Evolutionary conservation across 306 rosid species (phyloP).

Genomic region (Ormosia emarginata): DNA sequence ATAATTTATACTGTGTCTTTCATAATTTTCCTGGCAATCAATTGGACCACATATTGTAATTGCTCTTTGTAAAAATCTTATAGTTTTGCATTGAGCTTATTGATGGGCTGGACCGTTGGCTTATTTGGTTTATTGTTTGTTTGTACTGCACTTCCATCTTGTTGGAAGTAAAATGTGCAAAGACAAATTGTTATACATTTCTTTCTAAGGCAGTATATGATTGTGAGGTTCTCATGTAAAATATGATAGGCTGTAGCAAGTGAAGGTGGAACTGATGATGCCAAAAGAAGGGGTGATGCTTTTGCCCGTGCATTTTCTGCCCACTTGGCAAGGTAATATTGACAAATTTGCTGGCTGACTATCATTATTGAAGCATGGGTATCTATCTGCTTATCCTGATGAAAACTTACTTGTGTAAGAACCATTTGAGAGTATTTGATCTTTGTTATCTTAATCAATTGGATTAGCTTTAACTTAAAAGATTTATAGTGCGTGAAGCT

Average conservation of each 20-base stretch:
- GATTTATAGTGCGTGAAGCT: neutral
- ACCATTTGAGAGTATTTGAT: neutral
- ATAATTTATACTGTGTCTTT: neutral
- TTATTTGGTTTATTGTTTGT: conserved; percentile 12
- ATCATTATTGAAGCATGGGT: conserved; percentile 4
- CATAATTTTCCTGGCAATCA: neutral
- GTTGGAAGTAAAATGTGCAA: conserved; percentile 10
- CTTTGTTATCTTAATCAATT: conserved; percentile 2
- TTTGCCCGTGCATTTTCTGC: conserved; percentile 97
- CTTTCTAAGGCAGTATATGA: conserved; percentile 14
- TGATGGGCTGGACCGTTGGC: conserved; percentile 12
- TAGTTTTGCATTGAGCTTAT: neutral
- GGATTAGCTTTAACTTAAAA: neutral
- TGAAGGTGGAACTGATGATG: conserved; percentile 98
- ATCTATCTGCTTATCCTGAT: neutral
- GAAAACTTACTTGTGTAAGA: neutral
- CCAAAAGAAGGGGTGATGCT: conserved; percentile 96
- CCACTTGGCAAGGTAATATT: conserved; percentile 76
- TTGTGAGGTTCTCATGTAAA: conserved; percentile 23
- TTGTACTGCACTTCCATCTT: neutral
- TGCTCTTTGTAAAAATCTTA: neutral
- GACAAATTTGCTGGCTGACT: conserved; percentile 5
- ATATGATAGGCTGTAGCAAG: conserved; percentile 92
- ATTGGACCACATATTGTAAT: neutral
- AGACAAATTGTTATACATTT: neutral